phyloP scores from a whole-genome alignment of 768 basidiomycete genomes.

The Pisolithus tinctorius region DNA sequence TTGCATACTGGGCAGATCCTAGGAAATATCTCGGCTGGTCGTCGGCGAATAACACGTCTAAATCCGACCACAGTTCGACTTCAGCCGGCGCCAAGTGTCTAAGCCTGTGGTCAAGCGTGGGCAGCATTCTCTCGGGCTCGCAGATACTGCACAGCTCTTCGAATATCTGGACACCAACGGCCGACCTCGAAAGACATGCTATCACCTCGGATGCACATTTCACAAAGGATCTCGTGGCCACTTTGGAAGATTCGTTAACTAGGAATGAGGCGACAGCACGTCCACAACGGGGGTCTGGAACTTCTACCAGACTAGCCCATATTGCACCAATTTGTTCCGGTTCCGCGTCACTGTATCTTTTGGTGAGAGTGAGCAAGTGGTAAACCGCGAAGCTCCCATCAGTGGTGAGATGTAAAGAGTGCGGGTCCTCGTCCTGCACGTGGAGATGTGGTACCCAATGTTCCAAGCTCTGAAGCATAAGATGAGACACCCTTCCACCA shows the following conservation, averaged over 20 bases:
- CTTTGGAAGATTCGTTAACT: conserved; percentile 80
- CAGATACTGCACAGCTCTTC: conserved; percentile 81
- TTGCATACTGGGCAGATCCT: conserved; percentile 82
- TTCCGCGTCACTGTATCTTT: conserved; percentile 65
- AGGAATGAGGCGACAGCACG: conserved; percentile 78
- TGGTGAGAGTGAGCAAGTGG: conserved; percentile 77
- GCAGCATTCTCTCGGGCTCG: conserved; percentile 80
- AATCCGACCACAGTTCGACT: conserved; percentile 71
- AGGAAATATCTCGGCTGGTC: conserved; percentile 64
- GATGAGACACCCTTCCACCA: conserved; percentile 41
- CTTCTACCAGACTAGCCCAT: conserved; percentile 73
- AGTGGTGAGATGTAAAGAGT: conserved; percentile 18
- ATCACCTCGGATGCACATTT: conserved; percentile 75
- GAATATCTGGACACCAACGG: conserved; percentile 65
- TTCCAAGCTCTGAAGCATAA: conserved; percentile 74
- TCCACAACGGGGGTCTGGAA: conserved; percentile 65
- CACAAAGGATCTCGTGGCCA: conserved; percentile 73
- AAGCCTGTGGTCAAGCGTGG: conserved; percentile 65
- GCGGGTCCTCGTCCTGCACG: conserved; percentile 39
- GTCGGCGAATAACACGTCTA: conserved; percentile 64
- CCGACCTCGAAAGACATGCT: conserved; percentile 75
- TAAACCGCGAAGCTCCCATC: conserved; percentile 64
- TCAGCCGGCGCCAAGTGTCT: conserved; percentile 55
- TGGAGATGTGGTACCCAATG: conserved; percentile 79
- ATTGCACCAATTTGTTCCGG: conserved; percentile 75